Percentiles rank a stretch among this genome's conserved stretches.
Conservation (phyloP, 805 yeast species). For the Monosporozyma siamensis region DNA sequence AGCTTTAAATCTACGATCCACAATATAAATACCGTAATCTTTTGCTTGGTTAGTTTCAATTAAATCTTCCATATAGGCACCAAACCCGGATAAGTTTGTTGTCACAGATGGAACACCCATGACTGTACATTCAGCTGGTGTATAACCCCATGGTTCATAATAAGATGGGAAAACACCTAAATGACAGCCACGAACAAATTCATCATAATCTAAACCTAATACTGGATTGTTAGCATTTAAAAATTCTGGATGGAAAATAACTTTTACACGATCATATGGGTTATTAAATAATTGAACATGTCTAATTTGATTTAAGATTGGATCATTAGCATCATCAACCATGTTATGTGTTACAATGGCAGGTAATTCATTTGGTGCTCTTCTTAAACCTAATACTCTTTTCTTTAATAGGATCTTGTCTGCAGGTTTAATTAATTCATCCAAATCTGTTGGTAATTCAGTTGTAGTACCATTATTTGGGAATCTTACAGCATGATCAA, state of each 20-base stretch:
- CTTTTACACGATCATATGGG: conserved; percentile 85
- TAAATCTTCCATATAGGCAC: conserved; percentile 96
- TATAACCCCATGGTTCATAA: conserved; percentile 99
- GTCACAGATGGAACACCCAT: conserved; percentile 99
- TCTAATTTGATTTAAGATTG: conserved; percentile 84
- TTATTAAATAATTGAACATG: conserved; percentile 84
- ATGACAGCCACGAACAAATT: conserved; percentile 95
- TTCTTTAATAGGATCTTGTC: conserved; percentile 85
- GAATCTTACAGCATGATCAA: conserved; percentile 80
- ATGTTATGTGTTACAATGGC: conserved; percentile 96
- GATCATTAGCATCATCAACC: conserved; percentile 87
- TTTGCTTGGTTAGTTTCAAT: conserved; percentile 72
- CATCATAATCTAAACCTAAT: conserved; percentile 88
- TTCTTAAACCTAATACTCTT: conserved; percentile 84
- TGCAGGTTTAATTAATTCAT: conserved; percentile 74
- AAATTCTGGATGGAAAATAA: conserved; percentile 96
- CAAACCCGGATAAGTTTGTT: conserved; percentile 91
- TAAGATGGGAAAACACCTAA: conserved; percentile 97
- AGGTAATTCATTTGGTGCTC: conserved; percentile 64
- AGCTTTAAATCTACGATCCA: conserved; percentile 84
- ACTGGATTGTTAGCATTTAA: conserved; percentile 91
- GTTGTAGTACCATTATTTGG: conserved; percentile 40
- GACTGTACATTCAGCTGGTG: conserved; percentile 98
- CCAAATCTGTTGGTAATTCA: conserved; percentile 68
- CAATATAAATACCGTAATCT: conserved; percentile 95